Evolutionary conservation across 805 yeast genomes (phyloP), one percentile per base, ranked within the genome.

Genomic region (Candida ovalis): DNA sequence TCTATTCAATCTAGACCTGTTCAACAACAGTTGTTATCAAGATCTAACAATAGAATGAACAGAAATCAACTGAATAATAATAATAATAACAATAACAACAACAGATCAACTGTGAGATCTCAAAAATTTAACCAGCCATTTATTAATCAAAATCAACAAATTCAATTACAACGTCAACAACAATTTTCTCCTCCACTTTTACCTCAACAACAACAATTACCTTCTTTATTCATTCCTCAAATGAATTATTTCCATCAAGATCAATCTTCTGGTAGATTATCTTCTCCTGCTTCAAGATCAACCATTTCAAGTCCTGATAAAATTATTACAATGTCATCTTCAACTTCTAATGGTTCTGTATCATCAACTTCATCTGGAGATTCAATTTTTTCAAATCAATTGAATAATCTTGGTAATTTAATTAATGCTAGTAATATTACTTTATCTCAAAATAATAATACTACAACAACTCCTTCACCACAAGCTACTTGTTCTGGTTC

Each of bases 361-460:
- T 46, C 49, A 12, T 42, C 49, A 5, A 21, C 39, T 10, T 25
- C 35, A 8, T 42, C 50, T 12, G 19, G 42, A n/a, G 35, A 21
- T n/a, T 38, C 43, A 13, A 8, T 19, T 9, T 43, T 25, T n/a
- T 43, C 43, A 13, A 9, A 13, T 22, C 5, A 4, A 13, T 27
- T 37, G 9, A 42, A 17, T 30, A 18, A n/a, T 6, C 6, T 13
- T 28, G 22, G 13, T 12, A 23, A 5, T 5, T 13, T 38, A n/a
- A 45, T n/a, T 15, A 39, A 22, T 9, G 21, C 12, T n/a, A 25
- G 17, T 17, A 32, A 9, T 17, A 39, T 12, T 40, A 9, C 25
- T 5, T 37, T 43, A 25, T 19, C 15, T 21, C 23, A 15, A n/a
- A n/a, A n/a, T n/a, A n/a, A n/a, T n/a, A n/a, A n/a, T 35, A 8